Conservation (phyloP, 164 flowering plant genomes). For the Saururus chinensis region DNA sequence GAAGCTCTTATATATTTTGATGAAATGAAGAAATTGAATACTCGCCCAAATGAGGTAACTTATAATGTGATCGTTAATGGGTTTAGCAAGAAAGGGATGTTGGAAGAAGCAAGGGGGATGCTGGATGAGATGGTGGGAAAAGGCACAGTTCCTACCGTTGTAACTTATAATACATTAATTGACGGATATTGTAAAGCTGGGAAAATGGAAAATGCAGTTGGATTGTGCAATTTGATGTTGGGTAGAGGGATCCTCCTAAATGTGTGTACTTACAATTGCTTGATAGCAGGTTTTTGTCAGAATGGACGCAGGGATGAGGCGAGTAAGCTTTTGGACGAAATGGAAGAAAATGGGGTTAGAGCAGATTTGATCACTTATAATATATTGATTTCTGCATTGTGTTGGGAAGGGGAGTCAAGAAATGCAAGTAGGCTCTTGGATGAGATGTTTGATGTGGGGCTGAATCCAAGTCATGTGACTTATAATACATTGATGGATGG, state of each 20-base stretch:
- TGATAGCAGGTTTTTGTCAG: constrained; percentile 19
- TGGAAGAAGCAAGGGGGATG: constrained; percentile 14
- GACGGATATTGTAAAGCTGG: constrained; percentile 22
- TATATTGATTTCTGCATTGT: constrained; percentile 20
- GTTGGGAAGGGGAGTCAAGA: constrained; percentile 14
- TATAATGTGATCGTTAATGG: constrained; percentile 20
- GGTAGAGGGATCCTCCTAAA: constrained; percentile 5
- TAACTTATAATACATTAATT: constrained; percentile 20
- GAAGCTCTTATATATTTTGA: constrained; percentile 13
- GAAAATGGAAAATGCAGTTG: constrained; percentile 14
- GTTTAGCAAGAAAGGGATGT: constrained; percentile 19
- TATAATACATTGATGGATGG: constrained; percentile 26
- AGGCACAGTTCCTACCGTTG: constrained; percentile 10
- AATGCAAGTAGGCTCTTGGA: constrained; percentile 19
- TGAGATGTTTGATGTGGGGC: constrained; percentile 19
- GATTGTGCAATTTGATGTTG: constrained; percentile 13
- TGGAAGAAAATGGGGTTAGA: constrained; percentile 18
- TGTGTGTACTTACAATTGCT: constrained; percentile 22
- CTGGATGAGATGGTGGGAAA: constrained; percentile 10
- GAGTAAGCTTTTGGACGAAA: constrained; percentile 21
- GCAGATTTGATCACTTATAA: constrained; percentile 22
- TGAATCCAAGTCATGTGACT: constrained; percentile 20
- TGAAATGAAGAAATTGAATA: constrained; percentile 10
- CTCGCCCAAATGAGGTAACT: constrained; percentile 19
- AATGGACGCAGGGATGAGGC: constrained; percentile 14